Conservation (phyloP, 805 yeast species). For the Candida ascalaphidarum region DNA sequence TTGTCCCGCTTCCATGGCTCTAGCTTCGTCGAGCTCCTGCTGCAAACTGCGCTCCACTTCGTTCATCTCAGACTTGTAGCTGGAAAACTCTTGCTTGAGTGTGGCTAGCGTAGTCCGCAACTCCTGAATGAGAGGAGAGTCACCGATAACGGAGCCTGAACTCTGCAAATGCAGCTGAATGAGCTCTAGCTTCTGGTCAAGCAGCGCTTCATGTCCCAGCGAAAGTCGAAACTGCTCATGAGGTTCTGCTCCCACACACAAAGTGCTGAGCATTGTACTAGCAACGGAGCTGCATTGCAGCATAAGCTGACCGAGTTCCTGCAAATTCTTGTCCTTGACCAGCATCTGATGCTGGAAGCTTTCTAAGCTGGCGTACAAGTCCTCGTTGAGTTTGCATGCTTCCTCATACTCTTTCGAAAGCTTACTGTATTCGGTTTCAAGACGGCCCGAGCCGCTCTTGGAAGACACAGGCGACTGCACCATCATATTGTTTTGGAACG, state of each 20-base stretch:
- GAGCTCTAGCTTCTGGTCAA: conserved; percentile 7
- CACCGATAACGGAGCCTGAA: too few species aligned
- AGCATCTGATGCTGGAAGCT: conserved; percentile 22
- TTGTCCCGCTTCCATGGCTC: conserved; percentile 10
- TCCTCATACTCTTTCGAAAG: conserved; percentile 23
- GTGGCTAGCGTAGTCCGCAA: conserved; percentile 6
- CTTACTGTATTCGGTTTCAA: conserved; percentile 12
- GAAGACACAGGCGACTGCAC: conserved; percentile 5
- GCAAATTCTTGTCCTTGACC: conserved; percentile 12
- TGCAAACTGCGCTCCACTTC: conserved; percentile 13
- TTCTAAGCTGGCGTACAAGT: conserved; percentile 27
- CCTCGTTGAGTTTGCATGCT: conserved; percentile 26
- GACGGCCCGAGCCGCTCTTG: conserved; percentile 4
- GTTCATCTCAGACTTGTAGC: conserved; percentile 12
- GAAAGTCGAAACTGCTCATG: too few species aligned
- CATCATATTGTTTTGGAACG: conserved; percentile 10
- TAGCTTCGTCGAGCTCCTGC: conserved; percentile 14
- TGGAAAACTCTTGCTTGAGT: conserved; percentile 11
- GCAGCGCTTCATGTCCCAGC: not conserved
- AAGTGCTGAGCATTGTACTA: too few species aligned
- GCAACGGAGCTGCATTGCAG: conserved; percentile 6
- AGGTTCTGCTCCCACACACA: too few species aligned
- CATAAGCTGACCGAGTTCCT: conserved; percentile 4
- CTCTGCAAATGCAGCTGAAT: too few species aligned
- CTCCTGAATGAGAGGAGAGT: too few species aligned